Evolutionary conservation across 1,284 basidiomycete genomes (phyloP).

Genomic region (Neotropicomus parvogracilis): DNA sequence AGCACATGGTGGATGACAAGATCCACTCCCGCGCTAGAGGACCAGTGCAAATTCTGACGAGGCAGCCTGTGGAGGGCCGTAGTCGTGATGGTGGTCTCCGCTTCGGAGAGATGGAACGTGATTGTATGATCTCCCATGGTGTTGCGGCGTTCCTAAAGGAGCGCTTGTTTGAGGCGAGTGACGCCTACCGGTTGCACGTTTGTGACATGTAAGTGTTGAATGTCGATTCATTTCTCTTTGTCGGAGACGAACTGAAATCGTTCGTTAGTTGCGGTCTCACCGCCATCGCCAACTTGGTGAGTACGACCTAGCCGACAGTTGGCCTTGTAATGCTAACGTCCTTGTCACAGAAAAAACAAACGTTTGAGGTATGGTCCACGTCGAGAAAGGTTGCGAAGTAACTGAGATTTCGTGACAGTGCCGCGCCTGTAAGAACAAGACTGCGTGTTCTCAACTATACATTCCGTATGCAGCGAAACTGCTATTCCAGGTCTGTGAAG

Average conservation of each 20-base stretch:
- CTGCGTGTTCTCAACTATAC: conserved; percentile 85
- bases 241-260: conserved; percentile 7
- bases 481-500: conserved; percentile 73
- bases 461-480: conserved; percentile 92
- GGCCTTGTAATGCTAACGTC: conserved; percentile 9
- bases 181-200: conserved; percentile 94
- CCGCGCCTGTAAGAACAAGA: conserved; percentile 93
- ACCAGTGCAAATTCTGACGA: conserved; percentile 95
- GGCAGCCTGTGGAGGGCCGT: conserved; percentile 99
- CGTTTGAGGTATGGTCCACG: conserved; percentile 55
- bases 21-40: conserved; percentile 97
- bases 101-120: conserved; percentile 99
- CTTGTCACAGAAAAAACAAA: conserved; percentile 72
- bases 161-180: conserved; percentile 89
- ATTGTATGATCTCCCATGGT: conserved; percentile 99
- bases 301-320: conserved; percentile 25
- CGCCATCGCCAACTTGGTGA: conserved; percentile 88
- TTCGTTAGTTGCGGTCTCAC: conserved; percentile 80
- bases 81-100: conserved; percentile 97
- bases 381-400: neutral
- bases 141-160: conserved; percentile 97
- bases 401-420: conserved; percentile 43
- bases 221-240: neutral
- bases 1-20: conserved; percentile 99
- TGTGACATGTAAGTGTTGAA: conserved; percentile 80